A percentile compares a stretch with the other conserved stretches of the same genome.
Evolutionary conservation across 2,329 filamentous ascomycete species (phyloP).

Genomic region (Phialophora chinensis): DNA sequence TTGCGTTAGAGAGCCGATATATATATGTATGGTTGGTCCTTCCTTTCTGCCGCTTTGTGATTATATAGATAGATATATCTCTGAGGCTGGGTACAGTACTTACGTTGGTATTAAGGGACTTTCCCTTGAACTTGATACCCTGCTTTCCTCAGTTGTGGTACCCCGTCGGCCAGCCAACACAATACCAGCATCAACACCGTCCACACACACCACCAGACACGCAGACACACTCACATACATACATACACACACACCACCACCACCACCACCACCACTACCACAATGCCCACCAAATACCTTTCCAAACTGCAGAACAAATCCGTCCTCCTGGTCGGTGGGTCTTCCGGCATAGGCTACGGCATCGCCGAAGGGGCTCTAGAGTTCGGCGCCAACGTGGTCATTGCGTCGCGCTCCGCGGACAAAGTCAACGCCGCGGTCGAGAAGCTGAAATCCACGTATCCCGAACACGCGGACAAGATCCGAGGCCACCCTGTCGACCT

Average conservation of each 20-base stretch:
- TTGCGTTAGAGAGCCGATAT: too few species aligned
- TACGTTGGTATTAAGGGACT: too few species aligned
- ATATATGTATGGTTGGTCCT: too few species aligned
- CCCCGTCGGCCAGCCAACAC: too few species aligned
- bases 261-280: not conserved
- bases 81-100: too few species aligned
- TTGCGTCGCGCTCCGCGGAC: constrained; percentile 59
- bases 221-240: too few species aligned
- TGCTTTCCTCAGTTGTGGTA: too few species aligned
- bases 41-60: too few species aligned
- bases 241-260: not conserved
- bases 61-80: too few species aligned
- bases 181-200: too few species aligned
- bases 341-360: constrained; percentile 59
- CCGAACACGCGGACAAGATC: constrained; percentile 43
- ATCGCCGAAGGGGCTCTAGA: constrained; percentile 61
- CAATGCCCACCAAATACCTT: constrained; percentile 38
- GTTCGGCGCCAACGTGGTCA: constrained; percentile 57
- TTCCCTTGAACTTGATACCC: too few species aligned
- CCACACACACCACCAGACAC: too few species aligned
- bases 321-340: constrained; percentile 60
- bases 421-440: constrained; percentile 49
- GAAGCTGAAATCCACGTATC: constrained; percentile 52
- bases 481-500: constrained; percentile 48
- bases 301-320: constrained; percentile 53